phyloP scores from a whole-genome alignment of 208 protist genomes.

The Crithidia fasciculata region DNA sequence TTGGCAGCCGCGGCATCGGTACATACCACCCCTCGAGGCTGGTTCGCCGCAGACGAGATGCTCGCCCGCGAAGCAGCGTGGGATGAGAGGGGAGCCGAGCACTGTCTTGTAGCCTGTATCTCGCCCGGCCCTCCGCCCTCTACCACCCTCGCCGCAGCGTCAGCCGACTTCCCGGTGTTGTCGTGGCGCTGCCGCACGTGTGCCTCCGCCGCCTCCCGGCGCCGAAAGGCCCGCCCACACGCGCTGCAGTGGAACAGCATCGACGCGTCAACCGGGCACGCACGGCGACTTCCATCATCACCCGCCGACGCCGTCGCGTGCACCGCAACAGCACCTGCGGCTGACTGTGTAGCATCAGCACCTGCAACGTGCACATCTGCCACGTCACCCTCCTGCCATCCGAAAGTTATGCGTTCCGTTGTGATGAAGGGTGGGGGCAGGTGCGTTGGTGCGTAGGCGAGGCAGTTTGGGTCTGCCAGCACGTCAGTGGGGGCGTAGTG shows the following conservation, averaged over 20 bases:
- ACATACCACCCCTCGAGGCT: too few species aligned
- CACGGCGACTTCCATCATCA: slow-evolving; percentile 17
- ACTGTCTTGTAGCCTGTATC: slow-evolving; percentile 38
- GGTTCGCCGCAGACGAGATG: too few species aligned
- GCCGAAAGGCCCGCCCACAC: slow-evolving; percentile 64
- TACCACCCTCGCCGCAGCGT: slow-evolving; percentile 31
- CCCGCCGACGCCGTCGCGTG: neutral
- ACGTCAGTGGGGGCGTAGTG: neutral
- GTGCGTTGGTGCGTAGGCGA: slow-evolving; percentile 59
- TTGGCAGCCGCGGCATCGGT: too few species aligned
- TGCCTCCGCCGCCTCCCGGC: slow-evolving; percentile 35
- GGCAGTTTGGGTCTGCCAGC: neutral
- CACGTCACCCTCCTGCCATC: neutral
- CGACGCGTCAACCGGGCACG: slow-evolving; percentile 40
- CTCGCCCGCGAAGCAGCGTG: too few species aligned
- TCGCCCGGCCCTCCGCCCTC: slow-evolving; percentile 58
- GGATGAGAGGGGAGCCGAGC: neutral
- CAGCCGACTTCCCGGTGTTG: neutral
- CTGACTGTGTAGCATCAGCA: neutral
- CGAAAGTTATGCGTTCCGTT: slow-evolving; percentile 42
- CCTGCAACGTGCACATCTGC: too few species aligned
- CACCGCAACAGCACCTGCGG: neutral
- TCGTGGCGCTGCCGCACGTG: slow-evolving; percentile 62
- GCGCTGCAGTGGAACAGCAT: slow-evolving; percentile 66
- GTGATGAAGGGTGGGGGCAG: slow-evolving; percentile 55